Evolutionary conservation across 495 filamentous ascomycete genomes (phyloP), one percentile per base, ranked within the genome.

Genomic region (Tricharina praecox): DNA sequence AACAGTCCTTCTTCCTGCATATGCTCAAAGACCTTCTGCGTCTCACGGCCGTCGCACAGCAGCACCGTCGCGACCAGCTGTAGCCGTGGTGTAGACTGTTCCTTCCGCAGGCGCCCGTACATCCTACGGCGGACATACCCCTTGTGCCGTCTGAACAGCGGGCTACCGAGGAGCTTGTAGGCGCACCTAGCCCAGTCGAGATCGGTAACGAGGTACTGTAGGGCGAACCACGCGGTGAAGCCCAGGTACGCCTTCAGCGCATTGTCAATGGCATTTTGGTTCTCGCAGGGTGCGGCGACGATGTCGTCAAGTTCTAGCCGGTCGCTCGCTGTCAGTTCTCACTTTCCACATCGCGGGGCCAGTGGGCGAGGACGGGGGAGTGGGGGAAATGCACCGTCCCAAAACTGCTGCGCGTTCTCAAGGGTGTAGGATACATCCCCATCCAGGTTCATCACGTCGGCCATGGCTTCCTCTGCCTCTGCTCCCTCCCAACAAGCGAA

Each of bases 41-140:
- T 73, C 34, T 78, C 68, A 44, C 77, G 77, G 38, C 92, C 88
- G 62, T 96, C 88, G 59, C 84, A 85, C 18, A 96, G 72, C n/a
- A 97, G 72, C 53, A 96, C 79, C 47, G 81, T 85, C 24, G 78
- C 73, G 46, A 93, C 82, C 44, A 90, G 63, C 61, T 92, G 84
- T 23, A 97, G 70, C 10, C 76, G 79, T 13, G 65, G 38, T 51
- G 73, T 75, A 18, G 75, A 63, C 24, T 62, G 38, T 63, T 79
- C 86, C 69, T 94, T 86, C 52, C 95, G 65, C 34, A 97, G 67
- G 56, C 82, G 79, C 66, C 93, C 90, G 47, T 95, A 76, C 56
- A 97, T 82, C 69, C 95, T 90, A 45, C 76, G 78, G 51, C 92
- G 83, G 47, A 96, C 81, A 67, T 96, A 95, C 40, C 86, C 80